Base-by-base conservation (phyloP, 2,329 filamentous ascomycete genomes). In the Microdochium trichocladiopsis region DNA sequence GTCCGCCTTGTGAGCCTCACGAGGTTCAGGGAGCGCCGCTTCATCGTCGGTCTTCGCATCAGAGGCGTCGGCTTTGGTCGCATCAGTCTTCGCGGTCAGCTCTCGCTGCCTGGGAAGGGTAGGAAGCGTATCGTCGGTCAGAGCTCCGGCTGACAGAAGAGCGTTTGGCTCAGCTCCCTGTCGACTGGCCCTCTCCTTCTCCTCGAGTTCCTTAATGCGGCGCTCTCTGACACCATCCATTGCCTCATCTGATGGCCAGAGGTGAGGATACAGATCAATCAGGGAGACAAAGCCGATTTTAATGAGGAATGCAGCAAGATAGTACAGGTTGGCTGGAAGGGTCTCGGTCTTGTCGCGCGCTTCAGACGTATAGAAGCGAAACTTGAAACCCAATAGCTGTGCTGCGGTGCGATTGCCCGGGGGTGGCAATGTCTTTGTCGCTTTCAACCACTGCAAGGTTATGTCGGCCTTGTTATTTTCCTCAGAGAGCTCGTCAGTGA, bases 271-370 rank as follows among this genome's bases (percentile, higher is more conserved):
- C 1, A 99, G 75, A 64, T 99, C 94, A 50, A 84, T 80, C 6
- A 99, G 74, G 1, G 94, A 96, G 54, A 99, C 90, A 67, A 99
- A 99, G 1, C 94, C 95, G 58, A 96, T 89, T 71, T 99, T 99
- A 71, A 99, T 92, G 25, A 99, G 80, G 31, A 97, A 79, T 1
- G 94, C 92, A 0, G 92, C 87, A 18, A 99, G 80, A 59, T 94
- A 95, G 25, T 97, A 90, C 2, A 99, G 77, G 60, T 99, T 99
- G 37, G 94, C 89, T 0, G 94, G 94, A 2, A 97, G 77, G 2
- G 85, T 78, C 62, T 97, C 94, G 1, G 80, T 75, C 51, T 84
- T 79, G 54, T 89, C 83, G 52, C 93, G 83, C 33, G 87, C 84
- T 25, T 85, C 76, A 0, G 90, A 95, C 41, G 90, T 88, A 65